Conservation (phyloP, 73 alveolate species). For the Stentor coeruleus region DNA sequence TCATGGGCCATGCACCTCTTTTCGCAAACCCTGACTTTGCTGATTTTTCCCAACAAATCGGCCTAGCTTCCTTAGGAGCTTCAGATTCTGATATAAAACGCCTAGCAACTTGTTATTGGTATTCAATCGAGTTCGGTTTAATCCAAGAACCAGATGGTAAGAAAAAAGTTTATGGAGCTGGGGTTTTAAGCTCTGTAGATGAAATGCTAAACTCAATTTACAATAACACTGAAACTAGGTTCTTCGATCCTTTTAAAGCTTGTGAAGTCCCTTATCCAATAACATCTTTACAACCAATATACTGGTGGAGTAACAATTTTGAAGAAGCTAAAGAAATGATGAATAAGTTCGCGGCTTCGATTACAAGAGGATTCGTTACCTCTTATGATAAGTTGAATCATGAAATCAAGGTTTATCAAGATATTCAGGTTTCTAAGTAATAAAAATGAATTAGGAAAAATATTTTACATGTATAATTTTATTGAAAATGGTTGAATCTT, state of each 20-base stretch:
- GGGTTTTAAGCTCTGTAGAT: conserved; percentile 73
- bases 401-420: conserved; percentile 2
- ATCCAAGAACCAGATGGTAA: conserved; percentile 33
- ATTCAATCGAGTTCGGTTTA: conserved; percentile 59
- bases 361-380: not conserved
- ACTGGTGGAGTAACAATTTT: conserved; percentile 35
- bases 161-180: conserved; percentile 84
- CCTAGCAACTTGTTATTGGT: conserved; percentile 79
- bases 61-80: conserved; percentile 86
- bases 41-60: conserved; percentile 71
- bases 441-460: too few species aligned
- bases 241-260: conserved; percentile 28
- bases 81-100: conserved; percentile 60
- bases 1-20: conserved; percentile 89
- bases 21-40: conserved; percentile 78
- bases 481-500: too few species aligned
- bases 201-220: conserved; percentile 49
- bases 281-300: conserved; percentile 44
- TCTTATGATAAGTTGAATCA: conserved; percentile 20
- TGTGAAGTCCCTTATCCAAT: conserved; percentile 34
- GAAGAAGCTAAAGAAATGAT: conserved; percentile 32
- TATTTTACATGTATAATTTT: too few species aligned
- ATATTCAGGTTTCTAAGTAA: not conserved
- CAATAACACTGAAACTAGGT: conserved; percentile 24
- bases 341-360: conserved; percentile 7